These are phyloP conservation scores for Colletotrichum sp. DNA, from an alignment of 2,329 filamentous ascomycete species.

Conservation along the genomic window DNA sequence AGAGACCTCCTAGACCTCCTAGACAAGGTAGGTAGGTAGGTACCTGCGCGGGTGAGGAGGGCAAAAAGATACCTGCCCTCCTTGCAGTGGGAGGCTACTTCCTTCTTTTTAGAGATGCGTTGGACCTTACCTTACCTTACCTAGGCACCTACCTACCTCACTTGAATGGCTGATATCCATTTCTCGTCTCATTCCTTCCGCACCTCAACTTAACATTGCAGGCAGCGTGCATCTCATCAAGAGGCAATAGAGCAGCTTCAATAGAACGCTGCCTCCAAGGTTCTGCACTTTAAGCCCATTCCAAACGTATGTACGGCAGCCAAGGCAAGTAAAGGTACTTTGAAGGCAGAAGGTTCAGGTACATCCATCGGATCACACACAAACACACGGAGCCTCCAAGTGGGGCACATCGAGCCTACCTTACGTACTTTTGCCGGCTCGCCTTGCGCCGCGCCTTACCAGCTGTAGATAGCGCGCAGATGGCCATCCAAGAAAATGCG, in stretches of 20 bases:
- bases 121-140: not conserved
- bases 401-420: not conserved
- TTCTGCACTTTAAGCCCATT: not conserved
- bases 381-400: not conserved
- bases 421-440: not conserved
- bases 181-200: not conserved
- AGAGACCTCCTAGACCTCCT: not conserved
- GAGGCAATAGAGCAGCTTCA: not conserved
- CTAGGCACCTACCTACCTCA: not conserved
- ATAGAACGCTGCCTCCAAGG: not conserved
- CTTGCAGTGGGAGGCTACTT: not conserved
- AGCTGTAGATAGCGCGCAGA: not conserved
- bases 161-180: not conserved
- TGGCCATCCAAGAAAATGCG: constrained; percentile 27
- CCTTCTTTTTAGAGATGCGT: not conserved
- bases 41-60: not conserved
- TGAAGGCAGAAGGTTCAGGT: not conserved
- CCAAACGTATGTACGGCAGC: not conserved
- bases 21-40: not conserved
- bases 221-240: not conserved
- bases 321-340: not conserved
- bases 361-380: not conserved
- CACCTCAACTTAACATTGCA: not conserved
- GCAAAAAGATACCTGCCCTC: not conserved
- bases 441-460: not conserved